Conservation (phyloP, 2,329 filamentous ascomycete genomes). For the Colletotrichum viniferum region DNA sequence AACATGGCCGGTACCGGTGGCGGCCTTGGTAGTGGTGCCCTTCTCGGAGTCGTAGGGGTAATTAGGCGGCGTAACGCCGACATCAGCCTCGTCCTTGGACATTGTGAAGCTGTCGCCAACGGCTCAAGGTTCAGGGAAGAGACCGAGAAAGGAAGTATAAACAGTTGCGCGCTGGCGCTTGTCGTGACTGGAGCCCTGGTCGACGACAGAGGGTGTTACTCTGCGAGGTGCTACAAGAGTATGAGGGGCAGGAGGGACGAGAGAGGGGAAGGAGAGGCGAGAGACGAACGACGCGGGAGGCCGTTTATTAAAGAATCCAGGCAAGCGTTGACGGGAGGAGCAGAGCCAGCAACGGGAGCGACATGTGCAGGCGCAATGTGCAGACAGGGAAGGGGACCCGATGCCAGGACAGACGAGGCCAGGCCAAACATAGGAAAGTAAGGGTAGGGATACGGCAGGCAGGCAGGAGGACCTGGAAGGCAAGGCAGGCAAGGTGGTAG, state of each 20-base stretch:
- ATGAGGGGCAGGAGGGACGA: slow-evolving; percentile 2
- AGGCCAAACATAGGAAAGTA: not conserved
- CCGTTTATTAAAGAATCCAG: slow-evolving; percentile 14
- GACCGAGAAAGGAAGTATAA: not conserved
- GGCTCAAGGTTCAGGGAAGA: not conserved
- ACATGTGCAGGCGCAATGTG: not conserved
- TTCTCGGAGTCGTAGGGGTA: slow-evolving; percentile 24
- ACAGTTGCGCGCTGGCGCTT: slow-evolving; percentile 2
- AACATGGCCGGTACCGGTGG: slow-evolving; percentile 3
- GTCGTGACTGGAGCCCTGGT: slow-evolving; percentile 15
- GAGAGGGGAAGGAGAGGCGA: not conserved
- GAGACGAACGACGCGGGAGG: not conserved
- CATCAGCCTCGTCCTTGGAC: slow-evolving; percentile 14
- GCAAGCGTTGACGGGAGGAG: not conserved
- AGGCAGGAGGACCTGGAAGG: not conserved
- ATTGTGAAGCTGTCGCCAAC: not conserved
- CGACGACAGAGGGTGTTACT: slow-evolving; percentile 8
- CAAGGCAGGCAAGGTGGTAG: not conserved
- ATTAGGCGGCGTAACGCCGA: slow-evolving; percentile 15
- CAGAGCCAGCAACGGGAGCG: not conserved
- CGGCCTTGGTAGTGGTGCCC: not conserved
- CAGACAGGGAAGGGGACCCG: not conserved
- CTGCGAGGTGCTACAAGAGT: slow-evolving; percentile 6
- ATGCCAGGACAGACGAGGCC: not conserved
- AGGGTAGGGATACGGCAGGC: not conserved